phyloP scores from a whole-genome alignment of 345 rosid genomes.

The Salix koriyanagi region DNA sequence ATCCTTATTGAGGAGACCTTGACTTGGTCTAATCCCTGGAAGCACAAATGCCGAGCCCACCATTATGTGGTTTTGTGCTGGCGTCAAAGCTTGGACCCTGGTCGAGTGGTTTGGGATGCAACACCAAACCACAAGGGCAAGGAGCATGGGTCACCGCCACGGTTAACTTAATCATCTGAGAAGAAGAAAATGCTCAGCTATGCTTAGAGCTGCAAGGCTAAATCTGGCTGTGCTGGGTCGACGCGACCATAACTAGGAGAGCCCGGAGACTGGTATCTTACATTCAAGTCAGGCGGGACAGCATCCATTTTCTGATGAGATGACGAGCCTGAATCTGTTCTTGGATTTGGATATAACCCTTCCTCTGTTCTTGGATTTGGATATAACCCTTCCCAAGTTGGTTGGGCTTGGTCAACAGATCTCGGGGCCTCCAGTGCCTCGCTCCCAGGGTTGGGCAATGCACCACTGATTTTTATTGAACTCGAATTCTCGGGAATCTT shows the following conservation, averaged over 20 bases:
- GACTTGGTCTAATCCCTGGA: constrained; percentile 3
- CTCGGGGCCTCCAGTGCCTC: constrained; percentile 18
- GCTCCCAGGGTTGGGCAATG: constrained; percentile 16
- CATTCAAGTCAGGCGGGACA: constrained; percentile 83
- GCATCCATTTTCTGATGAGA: constrained; percentile 61
- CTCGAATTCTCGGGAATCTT: constrained; percentile 17
- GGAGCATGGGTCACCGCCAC: constrained; percentile 16
- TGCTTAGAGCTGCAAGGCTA: constrained; percentile 76
- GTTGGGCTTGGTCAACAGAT: constrained; percentile 55
- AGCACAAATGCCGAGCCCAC: constrained; percentile 11
- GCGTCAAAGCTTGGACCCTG: not conserved
- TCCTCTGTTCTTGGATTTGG: constrained; percentile 55
- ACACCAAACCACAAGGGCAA: not conserved
- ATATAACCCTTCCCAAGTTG: constrained; percentile 53
- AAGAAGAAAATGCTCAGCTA: not conserved
- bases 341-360: constrained; percentile 59
- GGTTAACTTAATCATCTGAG: constrained; percentile 20
- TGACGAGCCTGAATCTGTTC: constrained; percentile 47
- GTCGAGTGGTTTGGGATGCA: not conserved
- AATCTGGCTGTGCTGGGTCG: constrained; percentile 93
- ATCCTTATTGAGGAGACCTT: constrained; percentile 18
- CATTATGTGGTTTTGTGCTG: not conserved
- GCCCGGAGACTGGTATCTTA: constrained; percentile 78
- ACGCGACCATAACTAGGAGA: constrained; percentile 76
- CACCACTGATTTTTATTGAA: constrained; percentile 1